phyloP scores from a whole-genome alignment of 495 filamentous ascomycete species.

The Xylaria telfairii region DNA sequence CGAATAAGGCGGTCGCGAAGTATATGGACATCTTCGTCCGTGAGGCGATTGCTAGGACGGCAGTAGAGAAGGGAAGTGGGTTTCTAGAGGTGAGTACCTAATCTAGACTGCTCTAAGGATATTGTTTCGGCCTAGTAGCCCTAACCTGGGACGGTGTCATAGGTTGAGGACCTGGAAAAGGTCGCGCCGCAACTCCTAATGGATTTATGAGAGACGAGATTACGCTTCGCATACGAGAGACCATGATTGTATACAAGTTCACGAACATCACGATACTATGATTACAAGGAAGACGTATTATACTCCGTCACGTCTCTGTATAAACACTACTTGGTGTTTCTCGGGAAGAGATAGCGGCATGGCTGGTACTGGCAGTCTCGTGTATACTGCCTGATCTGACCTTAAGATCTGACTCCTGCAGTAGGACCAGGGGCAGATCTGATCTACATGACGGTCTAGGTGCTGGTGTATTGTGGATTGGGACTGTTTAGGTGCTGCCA shows the following conservation, averaged over 20 bases:
- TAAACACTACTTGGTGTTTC: constrained; percentile 2
- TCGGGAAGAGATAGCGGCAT: not conserved
- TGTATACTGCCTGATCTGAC: not conserved
- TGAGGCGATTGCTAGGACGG: constrained; percentile 86
- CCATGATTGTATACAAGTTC: not conserved
- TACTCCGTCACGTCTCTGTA: not conserved
- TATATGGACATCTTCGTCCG: constrained; percentile 93
- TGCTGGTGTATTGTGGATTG: not conserved
- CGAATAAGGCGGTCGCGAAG: constrained; percentile 76
- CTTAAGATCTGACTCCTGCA: not conserved
- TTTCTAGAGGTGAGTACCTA: constrained; percentile 80
- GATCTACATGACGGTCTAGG: not conserved
- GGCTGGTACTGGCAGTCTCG: not conserved
- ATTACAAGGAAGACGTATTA: not conserved
- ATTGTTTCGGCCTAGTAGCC: not conserved
- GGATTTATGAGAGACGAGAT: constrained; percentile 67
- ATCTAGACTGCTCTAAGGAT: not conserved
- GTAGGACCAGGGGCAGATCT: not conserved
- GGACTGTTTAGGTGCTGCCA: not conserved
- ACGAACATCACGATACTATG: not conserved
- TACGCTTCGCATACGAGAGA: constrained; percentile 13
- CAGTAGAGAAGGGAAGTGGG: constrained; percentile 68
- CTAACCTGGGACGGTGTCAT: constrained; percentile 20
- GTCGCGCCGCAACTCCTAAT: constrained; percentile 86
- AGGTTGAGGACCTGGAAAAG: constrained; percentile 89